Evolutionary conservation across 306 rosid species (phyloP).

Genomic region (Citrullus mucosospermus): DNA sequence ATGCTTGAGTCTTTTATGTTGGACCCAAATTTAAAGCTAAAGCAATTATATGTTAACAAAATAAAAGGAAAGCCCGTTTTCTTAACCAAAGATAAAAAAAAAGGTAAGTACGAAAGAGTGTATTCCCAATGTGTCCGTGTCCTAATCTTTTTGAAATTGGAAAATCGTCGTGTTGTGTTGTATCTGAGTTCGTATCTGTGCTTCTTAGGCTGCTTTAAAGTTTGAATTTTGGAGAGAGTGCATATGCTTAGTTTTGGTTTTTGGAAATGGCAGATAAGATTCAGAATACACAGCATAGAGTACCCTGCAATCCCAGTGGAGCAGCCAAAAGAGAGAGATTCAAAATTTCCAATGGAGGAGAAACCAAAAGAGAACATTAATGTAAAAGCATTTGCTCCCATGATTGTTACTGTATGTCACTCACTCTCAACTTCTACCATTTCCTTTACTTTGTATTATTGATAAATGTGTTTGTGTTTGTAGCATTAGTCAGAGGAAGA

Average conservation of each 20-base stretch:
- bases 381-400: conserved; percentile 63
- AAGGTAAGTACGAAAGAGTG: no score
- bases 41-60: no score
- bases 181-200: neutral
- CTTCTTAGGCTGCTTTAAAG: neutral
- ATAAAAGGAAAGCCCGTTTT: no score
- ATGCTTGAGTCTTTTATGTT: no score
- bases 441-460: neutral
- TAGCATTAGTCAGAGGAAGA: neutral
- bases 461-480: neutral
- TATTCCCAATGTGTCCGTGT: no score
- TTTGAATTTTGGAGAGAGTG: neutral
- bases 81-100: no score
- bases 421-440: conserved; percentile 1
- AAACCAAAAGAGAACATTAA: conserved; percentile 30
- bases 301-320: conserved; percentile 61
- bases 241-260: conserved; percentile 7
- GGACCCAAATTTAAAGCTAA: no score
- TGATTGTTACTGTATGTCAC: conserved; percentile 47
- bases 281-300: conserved; percentile 40
- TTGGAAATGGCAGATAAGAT: conserved; percentile 34
- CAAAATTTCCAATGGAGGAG: conserved; percentile 29
- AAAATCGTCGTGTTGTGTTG: no score
- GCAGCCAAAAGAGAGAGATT: conserved; percentile 33
- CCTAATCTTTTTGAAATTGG: no score